A percentile compares a stretch with the other conserved stretches of the same genome.
These are phyloP conservation scores for Pythium brassicae DNA, from an alignment of 352 stramenopile genomes.

Conservation along the genomic window DNA sequence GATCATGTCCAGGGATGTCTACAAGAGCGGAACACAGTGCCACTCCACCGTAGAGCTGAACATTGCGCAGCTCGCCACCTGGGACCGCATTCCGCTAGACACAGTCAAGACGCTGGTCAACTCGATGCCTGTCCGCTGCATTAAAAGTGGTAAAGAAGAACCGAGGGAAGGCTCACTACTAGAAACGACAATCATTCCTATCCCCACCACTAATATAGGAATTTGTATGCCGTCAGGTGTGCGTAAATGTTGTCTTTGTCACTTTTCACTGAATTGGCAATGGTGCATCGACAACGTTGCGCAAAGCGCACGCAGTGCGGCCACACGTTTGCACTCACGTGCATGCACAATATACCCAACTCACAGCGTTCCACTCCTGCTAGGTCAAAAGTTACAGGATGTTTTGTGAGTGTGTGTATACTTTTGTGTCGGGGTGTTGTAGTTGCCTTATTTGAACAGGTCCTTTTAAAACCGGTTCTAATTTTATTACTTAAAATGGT, in stretches of 20 bases:
- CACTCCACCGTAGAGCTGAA: constrained; percentile 7
- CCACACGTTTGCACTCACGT: neutral
- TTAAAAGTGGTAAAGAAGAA: too few species aligned
- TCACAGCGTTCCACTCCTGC: neutral
- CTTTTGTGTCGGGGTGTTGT: neutral
- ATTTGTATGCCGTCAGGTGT: neutral
- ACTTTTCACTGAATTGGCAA: neutral
- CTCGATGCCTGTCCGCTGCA: too few species aligned
- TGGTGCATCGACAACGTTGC: neutral
- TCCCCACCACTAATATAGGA: neutral
- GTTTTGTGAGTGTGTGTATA: neutral
- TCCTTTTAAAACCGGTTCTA: too few species aligned
- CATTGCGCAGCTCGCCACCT: neutral
- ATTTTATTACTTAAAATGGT: too few species aligned
- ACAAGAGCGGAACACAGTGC: constrained; percentile 15
- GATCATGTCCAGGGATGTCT: constrained; percentile 17
- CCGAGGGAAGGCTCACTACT: too few species aligned
- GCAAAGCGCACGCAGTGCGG: neutral
- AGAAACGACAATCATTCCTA: too few species aligned
- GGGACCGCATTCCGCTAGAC: too few species aligned
- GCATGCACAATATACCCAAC: neutral
- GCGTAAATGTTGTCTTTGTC: neutral
- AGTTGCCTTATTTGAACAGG: too few species aligned
- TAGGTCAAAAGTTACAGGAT: neutral
- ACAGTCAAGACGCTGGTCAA: too few species aligned